Evolutionary conservation across 805 yeast genomes (phyloP), one percentile per base, ranked within the genome.

Genomic region (Ogataea saltuana): DNA sequence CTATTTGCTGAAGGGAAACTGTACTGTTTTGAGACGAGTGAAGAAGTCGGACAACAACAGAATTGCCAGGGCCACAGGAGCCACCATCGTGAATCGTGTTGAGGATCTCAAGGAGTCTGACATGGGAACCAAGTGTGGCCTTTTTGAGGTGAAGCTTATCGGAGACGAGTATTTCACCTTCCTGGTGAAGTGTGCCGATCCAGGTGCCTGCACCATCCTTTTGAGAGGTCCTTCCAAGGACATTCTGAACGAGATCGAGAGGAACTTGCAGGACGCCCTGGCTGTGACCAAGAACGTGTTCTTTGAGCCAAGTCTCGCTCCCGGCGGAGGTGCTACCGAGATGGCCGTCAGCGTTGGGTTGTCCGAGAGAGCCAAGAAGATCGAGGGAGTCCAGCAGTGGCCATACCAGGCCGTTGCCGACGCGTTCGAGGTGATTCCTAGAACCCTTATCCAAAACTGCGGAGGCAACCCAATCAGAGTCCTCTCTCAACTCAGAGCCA

Each of bases 311-410:
- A 80, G 90, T 31, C 76, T 93, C 61, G 78, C 96, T 2, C 99
- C 99, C 38, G 99, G 99, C 58, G 99, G 99, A 48, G 99, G 99
- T 58, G 99, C 99, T 41, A 91, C 97, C 21, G 99, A 93, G 71
- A 93, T 93, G 98, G 98, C 98, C 3, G 89, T 93, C 29, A 76
- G 91, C 46, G 97, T 93, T 22, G 80, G 75, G 53, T 75, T 93
- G 47, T 78, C 96, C 13, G 97, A 90, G 63, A 84, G 80, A 69
- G 97, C 98, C 38, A 91, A 89, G 71, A 75, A 81, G 39, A 79
- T 93, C 54, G 97, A 89, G 65, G 99, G 98, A 49, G 85, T 91
- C 45, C 90, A 86, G 46, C 99, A 93, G 70, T 91, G 96, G 96
- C 99, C 99, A 37, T 93, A 93, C 68, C 93, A 88, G 69, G 97